Evolutionary conservation across 768 basidiomycete genomes (phyloP).

Genomic region (Russula foetens): DNA sequence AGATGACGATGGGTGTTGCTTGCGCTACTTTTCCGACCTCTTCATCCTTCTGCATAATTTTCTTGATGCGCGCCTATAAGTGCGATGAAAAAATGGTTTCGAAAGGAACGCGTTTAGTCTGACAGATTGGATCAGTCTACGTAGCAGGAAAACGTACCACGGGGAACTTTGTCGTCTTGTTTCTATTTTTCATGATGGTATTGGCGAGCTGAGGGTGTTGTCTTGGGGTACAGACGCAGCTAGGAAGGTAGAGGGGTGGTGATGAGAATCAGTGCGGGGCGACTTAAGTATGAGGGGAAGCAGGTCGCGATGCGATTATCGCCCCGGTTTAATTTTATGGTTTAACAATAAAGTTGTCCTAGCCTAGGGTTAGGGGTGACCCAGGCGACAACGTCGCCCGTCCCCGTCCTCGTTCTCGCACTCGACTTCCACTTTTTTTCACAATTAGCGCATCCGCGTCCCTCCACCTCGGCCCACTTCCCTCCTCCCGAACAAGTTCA

Average conservation of each 20-base stretch:
- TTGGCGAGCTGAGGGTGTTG: not conserved
- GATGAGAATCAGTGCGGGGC: too few relatives aligned
- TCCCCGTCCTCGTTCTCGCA: not conserved
- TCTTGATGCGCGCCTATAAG: constrained; percentile 88
- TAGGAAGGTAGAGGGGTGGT: not conserved
- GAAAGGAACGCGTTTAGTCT: not conserved
- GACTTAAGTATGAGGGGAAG: not conserved
- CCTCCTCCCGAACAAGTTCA: too few relatives aligned
- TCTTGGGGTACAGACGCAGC: not conserved
- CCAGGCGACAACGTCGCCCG: too few relatives aligned
- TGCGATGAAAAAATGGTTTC: not conserved
- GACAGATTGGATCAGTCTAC: not conserved
- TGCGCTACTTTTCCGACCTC: constrained; percentile 98
- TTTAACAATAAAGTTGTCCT: not conserved
- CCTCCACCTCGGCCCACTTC: too few relatives aligned
- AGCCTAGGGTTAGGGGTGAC: not conserved
- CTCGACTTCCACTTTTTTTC: too few relatives aligned
- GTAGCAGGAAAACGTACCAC: constrained; percentile 47
- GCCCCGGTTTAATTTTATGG: not conserved
- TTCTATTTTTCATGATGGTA: constrained; percentile 81
- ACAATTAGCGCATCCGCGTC: too few relatives aligned
- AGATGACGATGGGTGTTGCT: constrained; percentile 93
- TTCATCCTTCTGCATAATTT: constrained; percentile 99
- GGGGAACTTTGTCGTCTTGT: constrained; percentile 87
- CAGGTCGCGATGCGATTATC: not conserved